Base-by-base conservation (phyloP, 306 rosid genomes). In the Begonia loranthoides region DNA sequence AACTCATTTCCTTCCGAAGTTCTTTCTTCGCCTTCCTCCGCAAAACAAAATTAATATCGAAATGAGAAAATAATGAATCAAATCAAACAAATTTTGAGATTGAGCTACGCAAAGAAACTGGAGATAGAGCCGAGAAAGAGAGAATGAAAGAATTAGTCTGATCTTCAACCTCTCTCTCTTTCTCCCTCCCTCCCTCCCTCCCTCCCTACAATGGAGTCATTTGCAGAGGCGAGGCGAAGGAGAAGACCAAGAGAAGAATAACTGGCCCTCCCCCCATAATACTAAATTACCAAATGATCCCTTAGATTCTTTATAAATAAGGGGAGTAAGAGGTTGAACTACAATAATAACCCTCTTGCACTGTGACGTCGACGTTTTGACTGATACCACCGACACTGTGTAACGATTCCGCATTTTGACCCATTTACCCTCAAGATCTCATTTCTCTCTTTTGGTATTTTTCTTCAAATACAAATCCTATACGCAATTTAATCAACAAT, bases 1-100 rank as follows among this genome's bases (percentile, higher is more conserved):
- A 80, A 60, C 65, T 71, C 95, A 85, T 85, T 41, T 69, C 60
- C 47, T 22, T 48, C 36, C 43, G 19, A 44, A 55, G 54, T 41
- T 52, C 50, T 16, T 57, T 48, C 62, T 52, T 13, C 0, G 33
- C 13, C 55, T 51, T 36, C 45, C 2, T 3, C 21, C 13, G 13
- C 4, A 17, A 28, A 28, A 28, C 0, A 51, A 73, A 66, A 22
- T 9, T 73, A 79, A 79, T 65, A 55, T 45, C 54, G 19, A 76
- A 48, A 17, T 55, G 6, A 51, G 15, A 50, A 22, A 64, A 36
- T 33, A 47, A 8, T 0, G 1, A 52, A 44, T 40, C 19, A 15
- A 81, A 58, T 62, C 28, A 57, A 59, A 52, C 21, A 52, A 17
- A 19, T 43, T 43, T 52, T 13, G 64, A 45, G 61, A 49, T 22